Evolutionary conservation across 179 eudicot species (phyloP).

Genomic region (Spinacia oleracea): DNA sequence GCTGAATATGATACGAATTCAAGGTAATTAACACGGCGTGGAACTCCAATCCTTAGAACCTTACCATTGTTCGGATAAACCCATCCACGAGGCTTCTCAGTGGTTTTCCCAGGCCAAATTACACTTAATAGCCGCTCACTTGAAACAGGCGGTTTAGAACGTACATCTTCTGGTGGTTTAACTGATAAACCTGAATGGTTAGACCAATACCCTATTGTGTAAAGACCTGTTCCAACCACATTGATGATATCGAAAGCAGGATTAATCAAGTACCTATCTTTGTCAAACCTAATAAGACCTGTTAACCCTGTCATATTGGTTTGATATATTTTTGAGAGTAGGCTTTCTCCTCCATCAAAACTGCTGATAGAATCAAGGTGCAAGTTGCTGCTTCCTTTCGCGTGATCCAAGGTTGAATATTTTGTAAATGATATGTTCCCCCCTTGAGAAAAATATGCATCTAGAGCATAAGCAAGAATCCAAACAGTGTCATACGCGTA

Average conservation of each 20-base stretch:
- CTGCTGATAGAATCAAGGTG: constrained; percentile 54
- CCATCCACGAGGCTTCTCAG: constrained; percentile 77
- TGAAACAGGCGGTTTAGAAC: constrained; percentile 32
- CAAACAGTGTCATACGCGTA: constrained; percentile 87
- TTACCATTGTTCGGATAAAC: constrained; percentile 66
- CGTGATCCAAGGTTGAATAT: constrained; percentile 32
- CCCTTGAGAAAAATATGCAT: constrained; percentile 54
- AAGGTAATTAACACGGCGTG: constrained; percentile 54
- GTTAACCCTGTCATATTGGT: constrained; percentile 63
- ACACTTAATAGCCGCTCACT: constrained; percentile 39
- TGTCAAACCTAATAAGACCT: constrained; percentile 50
- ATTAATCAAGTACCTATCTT: constrained; percentile 39
- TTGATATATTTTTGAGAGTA: constrained; percentile 45
- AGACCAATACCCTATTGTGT: constrained; percentile 72
- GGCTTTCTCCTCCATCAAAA: constrained; percentile 56
- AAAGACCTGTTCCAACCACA: constrained; percentile 64
- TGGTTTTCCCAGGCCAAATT: constrained; percentile 75
- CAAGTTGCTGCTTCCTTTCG: constrained; percentile 30
- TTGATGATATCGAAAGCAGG: constrained; percentile 73
- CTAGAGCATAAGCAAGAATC: constrained; percentile 68
- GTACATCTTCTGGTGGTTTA: constrained; percentile 48
- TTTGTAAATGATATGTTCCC: constrained; percentile 64
- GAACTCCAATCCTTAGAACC: constrained; percentile 63
- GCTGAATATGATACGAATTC: constrained; percentile 51
- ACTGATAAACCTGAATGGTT: constrained; percentile 62